Percentiles rank a stretch among this genome's conserved stretches.
phyloP scores from a whole-genome alignment of 2,329 filamentous ascomycete species.

The Cercospora sp. region DNA sequence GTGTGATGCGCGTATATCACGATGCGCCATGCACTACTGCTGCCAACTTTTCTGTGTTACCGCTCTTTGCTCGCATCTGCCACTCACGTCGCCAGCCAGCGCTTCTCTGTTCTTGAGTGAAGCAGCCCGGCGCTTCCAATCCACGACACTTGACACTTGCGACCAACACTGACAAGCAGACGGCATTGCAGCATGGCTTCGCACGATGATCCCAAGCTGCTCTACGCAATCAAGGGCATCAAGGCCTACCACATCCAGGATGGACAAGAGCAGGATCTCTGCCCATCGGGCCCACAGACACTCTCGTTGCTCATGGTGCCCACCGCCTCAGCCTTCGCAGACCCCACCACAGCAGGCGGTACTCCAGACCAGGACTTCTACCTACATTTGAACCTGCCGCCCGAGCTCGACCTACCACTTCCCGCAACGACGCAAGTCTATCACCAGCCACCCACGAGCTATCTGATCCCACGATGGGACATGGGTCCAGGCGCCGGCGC shows the following conservation, averaged over 20 bases:
- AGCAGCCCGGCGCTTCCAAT: not conserved
- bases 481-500: slow-evolving; percentile 82
- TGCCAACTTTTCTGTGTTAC: slow-evolving; percentile 11
- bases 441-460: slow-evolving; percentile 88
- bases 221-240: slow-evolving; percentile 73
- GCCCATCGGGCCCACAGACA: slow-evolving; percentile 82
- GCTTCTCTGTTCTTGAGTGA: not conserved
- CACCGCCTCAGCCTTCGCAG: slow-evolving; percentile 70
- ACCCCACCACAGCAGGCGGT: slow-evolving; percentile 57
- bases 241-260: slow-evolving; percentile 87
- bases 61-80: not conserved
- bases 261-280: slow-evolving; percentile 81
- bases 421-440: slow-evolving; percentile 97
- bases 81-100: not conserved
- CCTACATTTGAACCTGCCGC: slow-evolving; percentile 89
- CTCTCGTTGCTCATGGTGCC: slow-evolving; percentile 95
- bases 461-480: slow-evolving; percentile 94
- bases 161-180: slow-evolving; percentile 29
- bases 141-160: not conserved
- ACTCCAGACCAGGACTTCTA: slow-evolving; percentile 86
- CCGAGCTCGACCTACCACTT: slow-evolving; percentile 88
- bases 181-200: slow-evolving; percentile 45
- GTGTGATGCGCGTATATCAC: slow-evolving; percentile 1
- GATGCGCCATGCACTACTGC: slow-evolving; percentile 5
- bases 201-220: slow-evolving; percentile 57